These are phyloP conservation scores for Monotropa hypopitys DNA, from an alignment of 179 eudicot species.

Conservation along the genomic window DNA sequence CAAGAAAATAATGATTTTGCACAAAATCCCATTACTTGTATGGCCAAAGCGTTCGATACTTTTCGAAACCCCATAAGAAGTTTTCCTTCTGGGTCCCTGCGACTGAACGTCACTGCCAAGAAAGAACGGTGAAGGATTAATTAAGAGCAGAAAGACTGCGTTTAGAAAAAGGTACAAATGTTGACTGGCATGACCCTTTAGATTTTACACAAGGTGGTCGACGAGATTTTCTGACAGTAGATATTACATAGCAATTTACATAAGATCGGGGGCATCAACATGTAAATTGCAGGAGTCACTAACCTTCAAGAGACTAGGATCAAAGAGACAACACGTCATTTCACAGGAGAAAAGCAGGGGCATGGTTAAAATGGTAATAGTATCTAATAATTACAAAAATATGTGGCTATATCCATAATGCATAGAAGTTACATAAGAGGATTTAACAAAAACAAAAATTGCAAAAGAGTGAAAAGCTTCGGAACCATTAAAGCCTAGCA, in stretches of 20 bases:
- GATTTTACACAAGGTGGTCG: not conserved
- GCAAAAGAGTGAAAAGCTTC: not conserved
- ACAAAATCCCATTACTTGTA: slow-evolving; percentile 34
- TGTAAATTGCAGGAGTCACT: not conserved
- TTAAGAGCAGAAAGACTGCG: not conserved
- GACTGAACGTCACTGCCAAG: slow-evolving; percentile 78
- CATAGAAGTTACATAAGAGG: not conserved
- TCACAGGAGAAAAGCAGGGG: not conserved
- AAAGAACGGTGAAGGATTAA: not conserved
- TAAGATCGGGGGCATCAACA: not conserved
- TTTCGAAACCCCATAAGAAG: slow-evolving; percentile 91
- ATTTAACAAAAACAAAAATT: not conserved
- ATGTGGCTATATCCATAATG: not conserved
- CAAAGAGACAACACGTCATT: not conserved
- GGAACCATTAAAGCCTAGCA: not conserved
- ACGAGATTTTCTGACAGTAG: not conserved
- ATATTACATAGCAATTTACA: not conserved
- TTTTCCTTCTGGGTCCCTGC: slow-evolving; percentile 95
- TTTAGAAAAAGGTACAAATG: not conserved
- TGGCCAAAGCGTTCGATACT: slow-evolving; percentile 39
- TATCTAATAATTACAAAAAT: not conserved
- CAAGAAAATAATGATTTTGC: not conserved
- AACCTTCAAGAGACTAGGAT: not conserved
- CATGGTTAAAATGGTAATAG: not conserved
- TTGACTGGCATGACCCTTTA: not conserved